These are phyloP conservation scores for Curvularia lunata DNA, from an alignment of 2,329 filamentous ascomycete genomes.

Conservation along the genomic window DNA sequence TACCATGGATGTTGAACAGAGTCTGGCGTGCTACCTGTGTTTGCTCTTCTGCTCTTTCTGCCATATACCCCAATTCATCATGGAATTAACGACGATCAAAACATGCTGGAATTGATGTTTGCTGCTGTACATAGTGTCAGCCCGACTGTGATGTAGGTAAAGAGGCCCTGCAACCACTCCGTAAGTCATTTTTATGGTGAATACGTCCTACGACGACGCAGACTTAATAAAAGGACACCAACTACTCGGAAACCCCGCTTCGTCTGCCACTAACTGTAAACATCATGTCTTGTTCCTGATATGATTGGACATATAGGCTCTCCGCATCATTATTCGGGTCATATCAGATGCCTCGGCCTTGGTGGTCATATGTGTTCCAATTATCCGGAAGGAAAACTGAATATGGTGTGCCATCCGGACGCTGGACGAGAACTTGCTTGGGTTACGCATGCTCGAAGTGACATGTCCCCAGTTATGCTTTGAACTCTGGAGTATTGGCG, in stretches of 20 bases:
- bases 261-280: background rate
- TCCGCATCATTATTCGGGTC: background rate
- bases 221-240: background rate
- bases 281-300: background rate
- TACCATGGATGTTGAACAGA: background rate
- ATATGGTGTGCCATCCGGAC: background rate
- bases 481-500: background rate
- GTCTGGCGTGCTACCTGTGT: background rate
- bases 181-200: background rate
- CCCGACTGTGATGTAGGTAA: background rate
- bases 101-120: background rate
- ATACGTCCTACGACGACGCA: background rate
- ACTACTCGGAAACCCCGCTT: background rate
- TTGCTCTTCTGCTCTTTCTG: slow-evolving; percentile 2
- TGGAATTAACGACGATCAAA: background rate
- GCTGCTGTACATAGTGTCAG: background rate
- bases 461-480: background rate
- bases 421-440: background rate
- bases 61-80: slow-evolving; percentile 6
- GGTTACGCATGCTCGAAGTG: background rate
- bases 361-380: background rate
- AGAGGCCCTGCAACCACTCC: background rate
- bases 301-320: background rate
- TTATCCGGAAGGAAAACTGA: background rate
- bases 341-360: background rate